Conservation (phyloP, 495 filamentous ascomycete species). For the Sporormia fimetaria region DNA sequence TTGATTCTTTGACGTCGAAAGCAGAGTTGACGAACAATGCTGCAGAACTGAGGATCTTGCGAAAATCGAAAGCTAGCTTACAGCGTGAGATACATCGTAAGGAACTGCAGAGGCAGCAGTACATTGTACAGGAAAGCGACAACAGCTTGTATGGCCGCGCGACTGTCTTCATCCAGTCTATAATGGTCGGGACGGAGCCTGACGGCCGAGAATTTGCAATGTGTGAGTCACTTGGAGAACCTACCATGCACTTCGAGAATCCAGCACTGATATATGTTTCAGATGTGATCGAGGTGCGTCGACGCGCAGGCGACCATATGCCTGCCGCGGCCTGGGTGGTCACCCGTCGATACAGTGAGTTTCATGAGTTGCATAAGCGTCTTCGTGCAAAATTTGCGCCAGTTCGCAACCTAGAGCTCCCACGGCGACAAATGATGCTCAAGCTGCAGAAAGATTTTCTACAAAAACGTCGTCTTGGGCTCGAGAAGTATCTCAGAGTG, state of each 20-base stretch:
- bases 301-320: conserved; percentile 62
- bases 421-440: conserved; percentile 82
- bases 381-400: conserved; percentile 72
- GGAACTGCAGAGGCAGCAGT: conserved; percentile 92
- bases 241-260: not conserved
- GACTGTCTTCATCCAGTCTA: conserved; percentile 75
- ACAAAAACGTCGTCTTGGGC: conserved; percentile 67
- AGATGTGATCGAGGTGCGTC: conserved; percentile 81
- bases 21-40: conserved; percentile 95
- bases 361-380: conserved; percentile 87
- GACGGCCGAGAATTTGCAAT: conserved; percentile 89
- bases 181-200: conserved; percentile 82
- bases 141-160: conserved; percentile 94
- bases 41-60: conserved; percentile 80
- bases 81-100: conserved; percentile 86
- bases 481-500: conserved; percentile 74
- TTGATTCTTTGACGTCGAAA: conserved; percentile 84
- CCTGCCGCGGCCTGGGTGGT: conserved; percentile 38
- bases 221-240: conserved; percentile 40
- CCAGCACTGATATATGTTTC: conserved; percentile 1
- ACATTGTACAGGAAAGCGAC: conserved; percentile 93
- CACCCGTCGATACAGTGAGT: conserved; percentile 70
- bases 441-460: conserved; percentile 93
- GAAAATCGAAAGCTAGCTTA: conserved; percentile 87
- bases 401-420: conserved; percentile 84